Evolutionary conservation across 768 basidiomycete species (phyloP), one percentile per base, ranked within the genome.

Genomic region (Candolleomyces eurysporus): DNA sequence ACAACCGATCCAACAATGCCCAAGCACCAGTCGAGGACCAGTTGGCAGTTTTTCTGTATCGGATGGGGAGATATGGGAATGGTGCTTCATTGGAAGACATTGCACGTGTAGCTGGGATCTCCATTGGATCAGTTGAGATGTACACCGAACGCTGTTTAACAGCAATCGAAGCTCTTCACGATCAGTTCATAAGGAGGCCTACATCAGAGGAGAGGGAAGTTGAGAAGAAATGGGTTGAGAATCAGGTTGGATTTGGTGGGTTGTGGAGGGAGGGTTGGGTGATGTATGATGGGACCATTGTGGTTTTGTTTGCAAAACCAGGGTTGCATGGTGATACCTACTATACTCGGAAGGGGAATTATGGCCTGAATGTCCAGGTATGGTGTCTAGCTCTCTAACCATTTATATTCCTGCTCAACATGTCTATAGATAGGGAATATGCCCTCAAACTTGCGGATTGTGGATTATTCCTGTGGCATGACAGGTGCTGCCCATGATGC

Each of bases 331-430:
- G 76, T 13, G 72, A 75, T 64, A 72, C 68, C 17, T 78, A 77
- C 53, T 76, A 66, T 48, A 73, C 74, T 4, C 60, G 73, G 7
- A 77, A 76, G 59, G 54, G 54, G 4, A 76, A 74, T 54, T 76
- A 78, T 69, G 76, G 73, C 1, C 63, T 75, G 1, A 78, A 76
- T 69, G 60, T 68, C 13, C 75, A 76, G 69, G 74, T 76, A 51
- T 4, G 4, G 26, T 26, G 64, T 61, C 13, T 19, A 42, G 21
- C 39, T 62, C 26, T 36, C 58, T 53, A 17, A 49, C 22, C 51
- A 55, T 21, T 22, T 31, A 26, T 58, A 42, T 57, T 30, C 48
- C 56, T 40, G 51, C 13, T 19, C 57, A 50, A 60, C 30, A 50
- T 57, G 55, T 49, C 48, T 26, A 1, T 64, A 78, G 75, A 71